phyloP scores from a whole-genome alignment of 441 rosid species.

The Euphorbia celastroides region DNA sequence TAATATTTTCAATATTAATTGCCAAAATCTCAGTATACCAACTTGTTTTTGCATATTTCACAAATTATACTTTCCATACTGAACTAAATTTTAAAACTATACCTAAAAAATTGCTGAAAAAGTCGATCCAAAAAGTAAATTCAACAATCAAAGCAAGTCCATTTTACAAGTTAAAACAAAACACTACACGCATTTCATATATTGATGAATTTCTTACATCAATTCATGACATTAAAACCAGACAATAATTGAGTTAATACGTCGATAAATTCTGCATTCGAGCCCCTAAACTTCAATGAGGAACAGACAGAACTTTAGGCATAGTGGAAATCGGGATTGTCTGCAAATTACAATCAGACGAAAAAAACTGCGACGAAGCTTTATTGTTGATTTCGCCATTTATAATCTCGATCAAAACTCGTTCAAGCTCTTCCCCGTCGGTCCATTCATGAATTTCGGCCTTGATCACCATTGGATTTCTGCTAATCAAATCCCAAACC shows the following conservation, averaged over 20 bases:
- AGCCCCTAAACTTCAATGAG: slow-evolving; percentile 15
- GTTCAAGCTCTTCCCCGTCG: slow-evolving; percentile 61
- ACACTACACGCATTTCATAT: background rate
- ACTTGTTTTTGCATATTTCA: too few species aligned
- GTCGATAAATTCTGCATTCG: background rate
- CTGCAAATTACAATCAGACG: slow-evolving; percentile 52
- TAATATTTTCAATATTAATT: too few species aligned
- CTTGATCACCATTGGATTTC: slow-evolving; percentile 44
- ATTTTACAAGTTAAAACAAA: too few species aligned
- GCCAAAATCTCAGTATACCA: too few species aligned
- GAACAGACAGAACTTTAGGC: slow-evolving; percentile 39
- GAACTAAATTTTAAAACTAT: too few species aligned
- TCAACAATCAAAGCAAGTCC: too few species aligned
- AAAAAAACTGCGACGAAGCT: slow-evolving; percentile 14
- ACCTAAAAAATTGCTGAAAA: too few species aligned
- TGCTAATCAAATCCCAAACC: slow-evolving; percentile 65
- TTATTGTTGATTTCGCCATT: background rate
- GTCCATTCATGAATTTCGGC: slow-evolving; percentile 70
- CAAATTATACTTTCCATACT: too few species aligned
- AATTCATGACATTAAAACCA: background rate
- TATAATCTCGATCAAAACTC: slow-evolving; percentile 32
- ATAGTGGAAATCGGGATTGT: slow-evolving; percentile 34
- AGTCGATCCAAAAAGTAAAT: too few species aligned
- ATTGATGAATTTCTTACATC: slow-evolving; percentile 11
- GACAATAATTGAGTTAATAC: background rate